These are phyloP conservation scores for Panus rudis DNA, from an alignment of 768 basidiomycete species.

Conservation along the genomic window DNA sequence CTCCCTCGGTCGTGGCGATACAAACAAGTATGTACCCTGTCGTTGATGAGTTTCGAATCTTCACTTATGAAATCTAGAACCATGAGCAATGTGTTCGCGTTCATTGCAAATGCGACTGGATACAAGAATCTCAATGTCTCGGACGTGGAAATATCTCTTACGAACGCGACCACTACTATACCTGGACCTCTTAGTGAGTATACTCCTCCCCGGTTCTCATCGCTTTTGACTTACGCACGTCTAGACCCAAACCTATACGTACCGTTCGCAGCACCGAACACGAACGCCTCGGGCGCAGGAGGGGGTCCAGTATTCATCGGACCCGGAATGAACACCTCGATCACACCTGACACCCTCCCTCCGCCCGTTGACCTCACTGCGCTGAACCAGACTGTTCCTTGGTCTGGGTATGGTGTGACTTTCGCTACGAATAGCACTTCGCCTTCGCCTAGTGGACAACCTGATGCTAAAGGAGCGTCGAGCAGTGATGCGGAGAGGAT, in stretches of 20 bases:
- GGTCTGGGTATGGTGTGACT: background rate
- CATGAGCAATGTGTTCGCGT: constrained; percentile 42
- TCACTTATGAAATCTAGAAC: constrained; percentile 13
- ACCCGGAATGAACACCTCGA: constrained; percentile 24
- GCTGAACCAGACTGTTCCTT: constrained; percentile 17
- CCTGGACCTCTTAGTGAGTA: constrained; percentile 34
- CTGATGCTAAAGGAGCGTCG: no score
- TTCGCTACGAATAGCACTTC: no score
- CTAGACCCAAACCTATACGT: constrained; percentile 27
- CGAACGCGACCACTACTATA: constrained; percentile 35
- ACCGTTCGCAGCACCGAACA: constrained; percentile 40
- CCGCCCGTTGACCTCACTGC: constrained; percentile 36
- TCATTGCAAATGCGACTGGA: constrained; percentile 40
- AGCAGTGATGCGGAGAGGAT: no score
- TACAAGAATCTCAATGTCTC: constrained; percentile 34
- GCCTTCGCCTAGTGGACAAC: no score
- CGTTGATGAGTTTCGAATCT: background rate
- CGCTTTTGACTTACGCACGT: background rate
- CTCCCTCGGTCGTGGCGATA: constrained; percentile 52
- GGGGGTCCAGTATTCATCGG: constrained; percentile 35
- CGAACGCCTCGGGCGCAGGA: constrained; percentile 32
- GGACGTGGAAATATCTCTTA: constrained; percentile 21
- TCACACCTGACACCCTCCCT: constrained; percentile 29
- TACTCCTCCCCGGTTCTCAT: background rate
- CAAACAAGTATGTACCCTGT: constrained; percentile 33